A percentile compares a stretch with the other conserved stretches of the same genome.
Conservation (phyloP, 805 yeast genomes). For the Candida morakotiae region DNA sequence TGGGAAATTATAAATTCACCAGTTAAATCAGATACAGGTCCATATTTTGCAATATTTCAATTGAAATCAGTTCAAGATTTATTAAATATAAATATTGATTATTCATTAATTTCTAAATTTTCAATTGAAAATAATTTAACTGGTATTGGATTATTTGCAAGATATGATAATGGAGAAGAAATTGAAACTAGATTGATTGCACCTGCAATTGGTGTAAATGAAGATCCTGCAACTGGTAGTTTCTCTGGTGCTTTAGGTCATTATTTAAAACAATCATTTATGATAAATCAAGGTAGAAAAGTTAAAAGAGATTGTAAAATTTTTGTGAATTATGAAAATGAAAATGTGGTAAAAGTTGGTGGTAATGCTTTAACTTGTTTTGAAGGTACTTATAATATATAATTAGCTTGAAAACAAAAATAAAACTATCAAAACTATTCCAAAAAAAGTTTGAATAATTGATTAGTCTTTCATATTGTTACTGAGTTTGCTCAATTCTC, state of each 20-base stretch:
- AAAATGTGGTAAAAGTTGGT: constrained; percentile 21
- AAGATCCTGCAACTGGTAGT: constrained; percentile 55
- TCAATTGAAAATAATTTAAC: constrained; percentile 15
- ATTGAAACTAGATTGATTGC: constrained; percentile 42
- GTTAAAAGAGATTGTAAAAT: constrained; percentile 37
- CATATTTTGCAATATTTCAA: constrained; percentile 40
- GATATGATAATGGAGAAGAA: constrained; percentile 15
- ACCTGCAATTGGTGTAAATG: constrained; percentile 31
- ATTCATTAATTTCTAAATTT: constrained; percentile 14
- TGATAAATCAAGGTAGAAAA: constrained; percentile 35
- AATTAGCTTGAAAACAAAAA: too few species aligned
- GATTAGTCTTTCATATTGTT: too few species aligned
- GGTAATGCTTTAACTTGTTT: constrained; percentile 38
- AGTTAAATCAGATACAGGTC: constrained; percentile 39
- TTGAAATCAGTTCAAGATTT: constrained; percentile 28
- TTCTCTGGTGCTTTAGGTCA: constrained; percentile 36
- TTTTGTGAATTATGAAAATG: constrained; percentile 15
- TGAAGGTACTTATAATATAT: constrained; percentile 21
- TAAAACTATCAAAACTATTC: too few species aligned
- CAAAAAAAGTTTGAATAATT: too few species aligned
- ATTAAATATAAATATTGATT: constrained; percentile 27
- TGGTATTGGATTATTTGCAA: constrained; percentile 41
- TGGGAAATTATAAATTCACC: constrained; percentile 15
- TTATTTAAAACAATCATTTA: constrained; percentile 19
- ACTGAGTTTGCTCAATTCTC: too few species aligned